These are phyloP conservation scores for Lasiodiplodia theobromae DNA, from an alignment of 2,329 filamentous ascomycete genomes.

Conservation along the genomic window DNA sequence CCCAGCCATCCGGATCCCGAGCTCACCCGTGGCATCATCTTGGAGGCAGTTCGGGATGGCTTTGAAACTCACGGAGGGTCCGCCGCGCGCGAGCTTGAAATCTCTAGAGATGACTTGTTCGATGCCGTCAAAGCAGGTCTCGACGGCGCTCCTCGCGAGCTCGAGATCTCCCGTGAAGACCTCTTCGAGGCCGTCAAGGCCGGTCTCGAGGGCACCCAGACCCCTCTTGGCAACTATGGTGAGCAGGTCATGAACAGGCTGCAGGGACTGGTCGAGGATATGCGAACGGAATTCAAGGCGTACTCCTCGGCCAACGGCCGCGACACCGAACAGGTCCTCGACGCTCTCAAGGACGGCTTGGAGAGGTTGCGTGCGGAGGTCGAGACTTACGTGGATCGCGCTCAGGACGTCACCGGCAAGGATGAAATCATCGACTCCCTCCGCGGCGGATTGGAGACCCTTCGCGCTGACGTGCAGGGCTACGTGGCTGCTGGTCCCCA, in stretches of 20 bases:
- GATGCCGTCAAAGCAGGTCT: constrained; percentile 58
- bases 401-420: constrained; percentile 72
- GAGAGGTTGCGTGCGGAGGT: constrained; percentile 82
- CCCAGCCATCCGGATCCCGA: constrained; percentile 47
- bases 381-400: constrained; percentile 79
- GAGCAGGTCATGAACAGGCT: constrained; percentile 67
- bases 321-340: constrained; percentile 87
- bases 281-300: constrained; percentile 74
- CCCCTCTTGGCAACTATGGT: constrained; percentile 57
- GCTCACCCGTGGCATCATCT: constrained; percentile 62
- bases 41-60: constrained; percentile 66
- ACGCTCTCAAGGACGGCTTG: constrained; percentile 85
- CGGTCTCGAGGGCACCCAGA: constrained; percentile 56
- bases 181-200: constrained; percentile 64
- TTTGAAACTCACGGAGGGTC: constrained; percentile 56
- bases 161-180: constrained; percentile 58
- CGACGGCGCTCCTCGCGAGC: constrained; percentile 37
- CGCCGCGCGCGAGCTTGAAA: constrained; percentile 53
- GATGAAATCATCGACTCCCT: constrained; percentile 80
- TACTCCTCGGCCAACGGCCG: constrained; percentile 79
- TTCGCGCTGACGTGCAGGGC: constrained; percentile 68
- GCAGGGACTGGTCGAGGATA: constrained; percentile 65
- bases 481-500: constrained; percentile 53
- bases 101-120: constrained; percentile 60
- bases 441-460: constrained; percentile 67